Evolutionary conservation across 352 stramenopile genomes (phyloP).

Genomic region (Pythium apleroticum): DNA sequence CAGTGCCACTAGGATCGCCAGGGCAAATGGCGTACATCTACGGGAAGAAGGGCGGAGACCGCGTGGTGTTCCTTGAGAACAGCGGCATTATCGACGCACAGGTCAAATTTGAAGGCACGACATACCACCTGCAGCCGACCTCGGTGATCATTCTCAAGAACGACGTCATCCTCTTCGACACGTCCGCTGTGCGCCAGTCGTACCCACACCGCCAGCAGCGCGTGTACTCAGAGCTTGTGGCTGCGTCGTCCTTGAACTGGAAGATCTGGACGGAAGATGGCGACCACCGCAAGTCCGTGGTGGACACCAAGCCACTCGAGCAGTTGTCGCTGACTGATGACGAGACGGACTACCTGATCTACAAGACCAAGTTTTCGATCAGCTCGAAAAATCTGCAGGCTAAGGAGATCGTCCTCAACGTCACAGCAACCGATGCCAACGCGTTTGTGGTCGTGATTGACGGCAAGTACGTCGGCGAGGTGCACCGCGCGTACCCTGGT

Average conservation of each 20-base stretch:
- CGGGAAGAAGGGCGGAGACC: conserved; percentile 16
- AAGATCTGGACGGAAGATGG: conserved; percentile 54
- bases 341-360: conserved; percentile 62
- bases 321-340: conserved; percentile 59
- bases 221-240: conserved; percentile 43
- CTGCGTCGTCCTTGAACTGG: conserved; percentile 37
- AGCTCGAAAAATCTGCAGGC: not conserved
- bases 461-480: conserved; percentile 39
- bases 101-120: conserved; percentile 38
- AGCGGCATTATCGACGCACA: conserved; percentile 25
- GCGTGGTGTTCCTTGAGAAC: conserved; percentile 64
- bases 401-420: conserved; percentile 29
- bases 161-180: conserved; percentile 49
- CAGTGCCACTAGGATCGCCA: conserved; percentile 24
- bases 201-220: conserved; percentile 42
- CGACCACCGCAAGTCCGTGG: conserved; percentile 35
- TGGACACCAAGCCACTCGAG: conserved; percentile 42
- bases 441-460: conserved; percentile 58
- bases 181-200: conserved; percentile 45
- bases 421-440: conserved; percentile 58
- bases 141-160: conserved; percentile 57
- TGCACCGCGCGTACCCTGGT: conserved; percentile 46
- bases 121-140: conserved; percentile 37
- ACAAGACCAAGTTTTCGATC: conserved; percentile 48
- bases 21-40: conserved; percentile 56